Base-by-base conservation (phyloP, 352 stramenopile species). In the Aphanomyces euteiches region DNA sequence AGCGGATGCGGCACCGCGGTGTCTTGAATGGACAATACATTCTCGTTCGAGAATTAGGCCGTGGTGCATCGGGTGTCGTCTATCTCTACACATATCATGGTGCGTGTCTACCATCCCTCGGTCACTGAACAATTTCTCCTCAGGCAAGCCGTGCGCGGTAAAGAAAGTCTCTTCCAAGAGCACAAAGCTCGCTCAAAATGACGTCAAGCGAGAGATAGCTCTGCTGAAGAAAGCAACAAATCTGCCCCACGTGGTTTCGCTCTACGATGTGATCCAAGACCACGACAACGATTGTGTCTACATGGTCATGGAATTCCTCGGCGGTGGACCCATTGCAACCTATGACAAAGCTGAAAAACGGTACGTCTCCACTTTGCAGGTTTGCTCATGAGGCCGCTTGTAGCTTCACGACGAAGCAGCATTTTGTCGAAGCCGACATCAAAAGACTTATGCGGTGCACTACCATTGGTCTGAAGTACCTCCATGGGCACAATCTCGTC, bases 241-340 rank as follows among this genome's bases (percentile, higher is more conserved):
- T 65, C 68, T 90, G 40, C 83, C 83, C 3, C 81, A 83, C 59
- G 80, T 92, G 13, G 86, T 92, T 34, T 72, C 79, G 17, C 69
- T 92, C 5, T 76, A 90, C 64, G 83, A 92, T 47, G 83, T 96
- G 36, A 90, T 95, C 64, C 69, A 93, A 5, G 83, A 85, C 47
- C 68, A 82, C 56, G 81, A 88, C 43, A 69, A 82, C 57, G 64
- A 68, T 13, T 73, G 88, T 12, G 88, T 88, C 60, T 89, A 89
- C 66, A 72, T 94, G 21, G 85, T 95, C 40, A 90, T 93, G 84
- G 85, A 96, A 64, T 94, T 88, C 69, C 90, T 95, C 81, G 88
- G 87, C 47, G 83, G 86, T 13, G 88, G 88, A 7, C 74, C 83
- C 0, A 90, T 93, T 53, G 84, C 89, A 8, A 81, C 85, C 45